Evolutionary conservation across 257 asterid genomes (phyloP).

Genomic region (Salvia splendens): DNA sequence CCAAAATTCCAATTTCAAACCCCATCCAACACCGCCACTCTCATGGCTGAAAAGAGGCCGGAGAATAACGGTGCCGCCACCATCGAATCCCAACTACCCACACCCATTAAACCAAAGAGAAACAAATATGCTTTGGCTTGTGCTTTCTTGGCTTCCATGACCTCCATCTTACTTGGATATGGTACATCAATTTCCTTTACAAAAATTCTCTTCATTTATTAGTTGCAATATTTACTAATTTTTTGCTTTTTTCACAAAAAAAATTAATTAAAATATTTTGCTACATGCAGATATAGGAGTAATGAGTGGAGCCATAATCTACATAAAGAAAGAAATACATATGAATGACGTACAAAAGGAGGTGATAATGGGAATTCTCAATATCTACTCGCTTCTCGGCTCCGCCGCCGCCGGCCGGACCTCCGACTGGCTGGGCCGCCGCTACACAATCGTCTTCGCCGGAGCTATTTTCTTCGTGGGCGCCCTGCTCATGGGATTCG

Average conservation of each 20-base stretch:
- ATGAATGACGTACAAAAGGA: constrained; percentile 50
- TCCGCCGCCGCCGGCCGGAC: constrained; percentile 89
- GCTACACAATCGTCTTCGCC: constrained; percentile 79
- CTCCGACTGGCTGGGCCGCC: constrained; percentile 89
- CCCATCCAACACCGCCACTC: not conserved
- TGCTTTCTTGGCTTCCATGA: constrained; percentile 65
- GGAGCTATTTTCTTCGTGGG: constrained; percentile 75
- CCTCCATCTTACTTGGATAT: constrained; percentile 72
- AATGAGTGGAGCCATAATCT: constrained; percentile 88
- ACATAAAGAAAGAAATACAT: constrained; percentile 44
- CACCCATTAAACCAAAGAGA: constrained; percentile 47
- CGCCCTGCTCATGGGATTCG: constrained; percentile 87
- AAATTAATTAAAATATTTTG: not conserved
- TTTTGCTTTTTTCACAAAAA: too few species aligned
- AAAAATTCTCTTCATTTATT: too few species aligned
- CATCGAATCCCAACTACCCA: constrained; percentile 32
- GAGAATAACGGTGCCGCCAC: constrained; percentile 28
- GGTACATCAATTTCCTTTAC: constrained; percentile 33
- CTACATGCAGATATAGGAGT: constrained; percentile 80
- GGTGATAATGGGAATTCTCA: constrained; percentile 69
- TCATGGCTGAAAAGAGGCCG: constrained; percentile 37
- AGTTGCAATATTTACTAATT: too few species aligned
- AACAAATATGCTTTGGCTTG: constrained; percentile 69
- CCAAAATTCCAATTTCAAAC: not conserved
- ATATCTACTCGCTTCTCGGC: constrained; percentile 68